Base-by-base conservation (phyloP, 495 filamentous ascomycete genomes). In the Cercophora samala region DNA sequence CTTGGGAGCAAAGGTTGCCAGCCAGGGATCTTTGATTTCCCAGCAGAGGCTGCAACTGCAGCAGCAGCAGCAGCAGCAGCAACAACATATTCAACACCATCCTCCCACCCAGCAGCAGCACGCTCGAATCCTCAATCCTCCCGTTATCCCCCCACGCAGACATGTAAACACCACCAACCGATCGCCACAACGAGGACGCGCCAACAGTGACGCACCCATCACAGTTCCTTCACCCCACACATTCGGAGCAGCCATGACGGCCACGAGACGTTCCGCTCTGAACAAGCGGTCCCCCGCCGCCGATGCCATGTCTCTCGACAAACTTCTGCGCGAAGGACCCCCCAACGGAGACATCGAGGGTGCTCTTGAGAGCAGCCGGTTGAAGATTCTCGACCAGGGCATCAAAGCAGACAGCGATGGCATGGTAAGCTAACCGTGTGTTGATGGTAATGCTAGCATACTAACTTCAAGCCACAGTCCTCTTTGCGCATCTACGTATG, bases 401-500 rank as follows among this genome's bases (percentile, higher is more conserved):
- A 88, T 96, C 46, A 90, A 91, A 70, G 88, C 90, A 58, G 92
- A 95, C 75, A 84, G 80, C 62, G 93, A 97, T 82, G 93, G 93
- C 81, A 97, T 97, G 93, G 93, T 95, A 80, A 72, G 82, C 53
- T 22, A 23, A 11, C n/a, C 11, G 13, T 9, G 13, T 46, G 37
- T 2, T 46, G 37, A 18, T 46, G 3, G 37, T 46, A 11, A 46
- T 46, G 11, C 37, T 9, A 46, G 37, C 13, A 11, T 9, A 46
- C 37, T 46, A 17, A 46, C 15, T 13, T 46, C 13, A 58, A 69
- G 42, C 5, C 32, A 25, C 70, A 97, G 93, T 98, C 95, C n/a
- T 85, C 91, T 42, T 86, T 94, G 64, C 87, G 95, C 69, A 93
- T 98, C 68, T 98, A 99, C 76, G 85, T 97, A 64, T 99, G 95